Base-by-base conservation (phyloP, 225 moss, liverwort and hornwort genomes). In the Physcomitrellopsis africana region DNA sequence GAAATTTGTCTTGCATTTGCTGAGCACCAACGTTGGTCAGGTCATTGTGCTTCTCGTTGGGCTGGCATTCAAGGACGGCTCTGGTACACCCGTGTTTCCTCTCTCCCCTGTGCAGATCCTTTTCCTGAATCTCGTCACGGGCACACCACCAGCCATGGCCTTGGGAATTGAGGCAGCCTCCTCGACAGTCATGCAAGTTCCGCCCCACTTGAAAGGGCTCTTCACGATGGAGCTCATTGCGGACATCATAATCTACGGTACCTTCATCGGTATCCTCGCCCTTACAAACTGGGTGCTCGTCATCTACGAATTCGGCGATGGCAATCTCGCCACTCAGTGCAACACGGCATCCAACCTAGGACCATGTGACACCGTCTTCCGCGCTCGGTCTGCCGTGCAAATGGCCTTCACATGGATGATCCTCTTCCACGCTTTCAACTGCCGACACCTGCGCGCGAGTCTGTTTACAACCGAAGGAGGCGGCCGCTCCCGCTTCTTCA, bases 361-460 rank as follows among this genome's bases (percentile, higher is more conserved):
- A 8, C 44, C 44, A 4, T 84, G 84, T 29, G 51, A 70, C n/a
- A 79, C 81, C 5, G 81, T 89, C 46, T 89, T 89, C 61, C 73
- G 79, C 3, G 88, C 85, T 3, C 64, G 86, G 18, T 85, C 88
- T 37, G 76, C 79, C 27, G 83, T 89, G 63, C 76, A 78, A 16
- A 85, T 89, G 73, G 46, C 81, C 3, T 85, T 85, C 80, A 83
- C 75, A 5, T 88, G 85, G 83, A 86, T 89, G 86, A 83, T 89
- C 58, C 52, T 89, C 45, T 83, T 89, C 67, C 89, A 89, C 57
- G 86, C 89, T n/a, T 89, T 73, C 83, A 86, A 89, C 67, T 89
- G 86, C 76, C 77, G 89, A 0, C 77, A 86, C 47, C 14, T 81
- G 63, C 79, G 83, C 10, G 79, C 79, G 1, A 83, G 79, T 51